Conservation (phyloP, 2,329 filamentous ascomycete species). For the Lasiodiplodia sp. region DNA sequence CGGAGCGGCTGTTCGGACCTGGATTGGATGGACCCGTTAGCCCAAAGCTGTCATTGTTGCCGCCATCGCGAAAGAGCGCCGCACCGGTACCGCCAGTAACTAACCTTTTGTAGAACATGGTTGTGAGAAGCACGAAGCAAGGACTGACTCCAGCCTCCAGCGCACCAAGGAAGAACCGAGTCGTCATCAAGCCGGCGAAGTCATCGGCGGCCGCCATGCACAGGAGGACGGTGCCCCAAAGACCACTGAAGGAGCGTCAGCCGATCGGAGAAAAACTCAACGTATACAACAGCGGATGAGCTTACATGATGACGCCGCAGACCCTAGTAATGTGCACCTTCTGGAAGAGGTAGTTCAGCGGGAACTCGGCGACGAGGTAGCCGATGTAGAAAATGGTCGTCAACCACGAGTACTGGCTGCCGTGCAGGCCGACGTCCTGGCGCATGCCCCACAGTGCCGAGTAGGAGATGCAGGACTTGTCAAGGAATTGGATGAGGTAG, state of each 20-base stretch:
- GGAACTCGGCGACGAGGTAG: constrained; percentile 29
- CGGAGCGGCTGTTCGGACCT: constrained; percentile 19
- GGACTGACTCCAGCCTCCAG: constrained; percentile 67
- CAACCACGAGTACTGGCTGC: constrained; percentile 38
- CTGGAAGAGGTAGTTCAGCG: constrained; percentile 29
- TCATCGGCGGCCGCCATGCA: constrained; percentile 26
- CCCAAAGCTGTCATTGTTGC: too few relatives aligned
- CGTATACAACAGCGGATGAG: constrained; percentile 22
- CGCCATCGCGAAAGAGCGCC: too few relatives aligned
- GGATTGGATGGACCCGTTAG: neutral
- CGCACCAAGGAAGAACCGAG: constrained; percentile 71
- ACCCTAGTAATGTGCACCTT: constrained; percentile 23
- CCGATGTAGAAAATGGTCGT: constrained; percentile 38
- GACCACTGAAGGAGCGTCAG: neutral
- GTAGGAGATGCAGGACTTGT: constrained; percentile 35
- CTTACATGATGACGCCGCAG: constrained; percentile 58
- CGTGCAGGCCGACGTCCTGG: constrained; percentile 35
- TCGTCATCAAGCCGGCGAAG: constrained; percentile 49
- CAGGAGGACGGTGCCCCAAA: constrained; percentile 23
- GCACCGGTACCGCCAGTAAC: neutral
- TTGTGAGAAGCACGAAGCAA: constrained; percentile 24
- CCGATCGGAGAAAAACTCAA: neutral
- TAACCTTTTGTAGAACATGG: constrained; percentile 11
- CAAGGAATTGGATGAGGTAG: constrained; percentile 36
- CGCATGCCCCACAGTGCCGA: constrained; percentile 38